Percentiles rank a stretch among this genome's conserved stretches.
Evolutionary conservation across 495 filamentous ascomycete species (phyloP).

Genomic region (Patellaria atrata): DNA sequence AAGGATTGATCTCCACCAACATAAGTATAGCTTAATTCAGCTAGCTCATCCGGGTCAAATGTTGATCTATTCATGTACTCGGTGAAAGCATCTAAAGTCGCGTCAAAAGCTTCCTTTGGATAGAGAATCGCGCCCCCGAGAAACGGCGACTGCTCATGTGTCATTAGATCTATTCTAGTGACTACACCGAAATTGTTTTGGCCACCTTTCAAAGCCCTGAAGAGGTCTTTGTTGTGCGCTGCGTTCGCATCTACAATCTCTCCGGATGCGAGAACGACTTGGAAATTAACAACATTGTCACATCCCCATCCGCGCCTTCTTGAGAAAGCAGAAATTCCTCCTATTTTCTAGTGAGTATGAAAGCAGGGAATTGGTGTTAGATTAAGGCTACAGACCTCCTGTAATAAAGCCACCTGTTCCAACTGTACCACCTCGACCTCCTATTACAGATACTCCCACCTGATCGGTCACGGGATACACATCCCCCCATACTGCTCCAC

Average conservation of each 20-base stretch:
- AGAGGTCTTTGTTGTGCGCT: slow-evolving; percentile 13
- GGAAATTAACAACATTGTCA: slow-evolving; percentile 19
- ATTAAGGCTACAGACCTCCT: slow-evolving; percentile 14
- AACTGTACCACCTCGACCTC: slow-evolving; percentile 15
- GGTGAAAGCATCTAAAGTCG: slow-evolving; percentile 6
- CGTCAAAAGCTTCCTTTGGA: slow-evolving; percentile 13
- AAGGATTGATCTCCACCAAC: no score
- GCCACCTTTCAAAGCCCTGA: slow-evolving; percentile 20
- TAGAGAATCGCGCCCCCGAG: slow-evolving; percentile 23
- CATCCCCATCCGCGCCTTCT: slow-evolving; percentile 18
- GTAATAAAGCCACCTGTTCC: slow-evolving; percentile 18
- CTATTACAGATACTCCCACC: slow-evolving; percentile 13
- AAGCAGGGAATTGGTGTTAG: background rate
- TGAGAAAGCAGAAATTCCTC: slow-evolving; percentile 22
- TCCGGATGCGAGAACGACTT: slow-evolving; percentile 22
- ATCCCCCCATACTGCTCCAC: slow-evolving; percentile 18
- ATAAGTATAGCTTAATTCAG: no score
- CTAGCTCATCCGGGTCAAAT: slow-evolving; percentile 15
- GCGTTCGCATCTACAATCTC: slow-evolving; percentile 15
- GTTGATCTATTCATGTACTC: slow-evolving; percentile 9
- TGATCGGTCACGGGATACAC: slow-evolving; percentile 15
- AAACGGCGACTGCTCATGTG: slow-evolving; percentile 9
- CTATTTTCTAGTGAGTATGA: slow-evolving; percentile 7
- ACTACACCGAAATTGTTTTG: slow-evolving; percentile 22
- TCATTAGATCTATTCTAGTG: slow-evolving; percentile 12